phyloP scores from a whole-genome alignment of 805 yeast species.

The Saccharomycopsis malanga region DNA sequence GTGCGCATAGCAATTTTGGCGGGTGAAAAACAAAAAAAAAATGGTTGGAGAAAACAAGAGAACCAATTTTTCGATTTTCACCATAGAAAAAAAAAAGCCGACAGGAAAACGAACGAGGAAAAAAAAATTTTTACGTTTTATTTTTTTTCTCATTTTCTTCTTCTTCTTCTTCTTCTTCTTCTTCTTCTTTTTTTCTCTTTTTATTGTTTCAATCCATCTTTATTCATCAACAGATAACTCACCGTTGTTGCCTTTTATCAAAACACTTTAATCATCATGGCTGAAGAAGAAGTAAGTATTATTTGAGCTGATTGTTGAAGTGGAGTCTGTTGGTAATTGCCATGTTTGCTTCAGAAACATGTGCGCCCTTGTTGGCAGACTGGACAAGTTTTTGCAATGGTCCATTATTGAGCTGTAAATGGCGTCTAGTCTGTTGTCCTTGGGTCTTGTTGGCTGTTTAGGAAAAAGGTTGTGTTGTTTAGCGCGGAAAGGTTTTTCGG shows the following conservation, averaged over 20 bases:
- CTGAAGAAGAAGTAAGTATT: constrained; percentile 27
- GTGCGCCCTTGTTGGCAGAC: neutral
- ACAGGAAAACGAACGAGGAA: neutral
- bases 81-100: constrained; percentile 3
- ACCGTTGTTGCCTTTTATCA: neutral
- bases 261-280: constrained; percentile 17
- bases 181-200: constrained; percentile 1
- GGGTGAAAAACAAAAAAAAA: constrained; percentile 1
- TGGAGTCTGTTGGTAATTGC: neutral
- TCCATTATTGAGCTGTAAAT: neutral
- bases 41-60: too few relatives aligned
- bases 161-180: constrained; percentile 3
- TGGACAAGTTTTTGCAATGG: neutral
- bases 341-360: too few relatives aligned
- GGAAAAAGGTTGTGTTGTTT: neutral
- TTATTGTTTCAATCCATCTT: neutral
- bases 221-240: neutral
- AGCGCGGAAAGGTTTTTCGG: too few relatives aligned
- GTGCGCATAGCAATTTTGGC: too few relatives aligned
- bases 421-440: neutral
- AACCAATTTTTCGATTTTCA: too few relatives aligned
- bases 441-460: neutral
- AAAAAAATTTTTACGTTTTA: constrained; percentile 10
- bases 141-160: too few relatives aligned
- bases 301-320: neutral